These are phyloP conservation scores for Nicotiana undulata DNA, from an alignment of 257 asterid species.

Conservation along the genomic window DNA sequence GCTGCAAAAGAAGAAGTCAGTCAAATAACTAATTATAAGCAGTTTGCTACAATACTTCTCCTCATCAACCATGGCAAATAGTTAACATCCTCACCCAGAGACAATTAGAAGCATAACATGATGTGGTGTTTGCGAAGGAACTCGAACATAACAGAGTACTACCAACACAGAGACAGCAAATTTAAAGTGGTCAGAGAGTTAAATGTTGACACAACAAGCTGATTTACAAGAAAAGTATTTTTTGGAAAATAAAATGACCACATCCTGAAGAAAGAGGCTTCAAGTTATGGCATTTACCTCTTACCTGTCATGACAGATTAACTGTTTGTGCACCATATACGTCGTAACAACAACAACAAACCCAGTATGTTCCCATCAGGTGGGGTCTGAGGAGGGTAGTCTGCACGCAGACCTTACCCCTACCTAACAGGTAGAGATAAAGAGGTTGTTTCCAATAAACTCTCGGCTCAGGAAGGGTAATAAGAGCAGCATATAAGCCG, in stretches of 20 bases:
- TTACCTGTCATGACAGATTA: background rate
- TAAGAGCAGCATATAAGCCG: background rate
- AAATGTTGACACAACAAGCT: background rate
- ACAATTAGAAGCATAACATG: background rate
- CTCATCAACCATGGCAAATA: background rate
- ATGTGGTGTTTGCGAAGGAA: background rate
- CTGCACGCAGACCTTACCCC: too few relatives aligned
- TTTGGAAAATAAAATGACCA: background rate
- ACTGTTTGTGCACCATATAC: background rate
- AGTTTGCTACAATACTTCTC: background rate
- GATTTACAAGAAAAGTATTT: background rate
- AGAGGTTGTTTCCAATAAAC: too few relatives aligned
- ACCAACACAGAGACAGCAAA: background rate
- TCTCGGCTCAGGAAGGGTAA: too few relatives aligned
- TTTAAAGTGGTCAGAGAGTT: background rate
- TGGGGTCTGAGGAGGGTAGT: too few relatives aligned
- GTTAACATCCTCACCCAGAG: background rate
- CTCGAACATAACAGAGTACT: background rate
- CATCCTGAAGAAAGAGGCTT: background rate
- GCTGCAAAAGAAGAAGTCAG: slow-evolving; percentile 33
- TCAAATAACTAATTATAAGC: background rate
- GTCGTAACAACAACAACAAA: too few relatives aligned
- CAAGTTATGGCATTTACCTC: background rate
- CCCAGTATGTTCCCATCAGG: too few relatives aligned
- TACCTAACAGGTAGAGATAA: too few relatives aligned